These are phyloP conservation scores for Rhodosporidiobolus odoratus DNA, from an alignment of 768 basidiomycete genomes.

Conservation along the genomic window DNA sequence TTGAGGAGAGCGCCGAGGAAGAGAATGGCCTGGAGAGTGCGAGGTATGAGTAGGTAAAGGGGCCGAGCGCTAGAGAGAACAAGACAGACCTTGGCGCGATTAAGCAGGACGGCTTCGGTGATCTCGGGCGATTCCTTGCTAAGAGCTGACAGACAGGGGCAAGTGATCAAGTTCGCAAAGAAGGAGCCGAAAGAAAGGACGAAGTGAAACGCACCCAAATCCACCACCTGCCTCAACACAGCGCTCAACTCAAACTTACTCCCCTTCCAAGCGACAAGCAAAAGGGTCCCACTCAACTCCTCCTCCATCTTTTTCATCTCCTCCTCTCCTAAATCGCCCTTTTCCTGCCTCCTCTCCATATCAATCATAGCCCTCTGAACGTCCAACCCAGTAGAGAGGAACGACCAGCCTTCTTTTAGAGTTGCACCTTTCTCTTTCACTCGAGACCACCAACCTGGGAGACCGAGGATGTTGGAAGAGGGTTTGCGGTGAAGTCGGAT, in stretches of 20 bases:
- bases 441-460: constrained; percentile 81
- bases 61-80: not conserved
- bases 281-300: constrained; percentile 87
- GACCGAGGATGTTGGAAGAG: constrained; percentile 46
- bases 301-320: constrained; percentile 78
- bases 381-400: constrained; percentile 86
- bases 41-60: not conserved
- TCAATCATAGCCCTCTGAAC: constrained; percentile 80
- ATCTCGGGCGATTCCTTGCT: constrained; percentile 54
- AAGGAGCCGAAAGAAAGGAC: constrained; percentile 30
- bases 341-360: constrained; percentile 82
- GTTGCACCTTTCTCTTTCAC: constrained; percentile 79
- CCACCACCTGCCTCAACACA: constrained; percentile 65
- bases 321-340: constrained; percentile 81
- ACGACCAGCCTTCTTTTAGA: constrained; percentile 94
- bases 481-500: constrained; percentile 85
- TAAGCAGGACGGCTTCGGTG: constrained; percentile 64
- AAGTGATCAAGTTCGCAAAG: constrained; percentile 64
- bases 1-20: constrained; percentile 88
- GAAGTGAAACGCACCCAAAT: constrained; percentile 20
- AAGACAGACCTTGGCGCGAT: constrained; percentile 69
- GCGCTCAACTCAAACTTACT: constrained; percentile 90
- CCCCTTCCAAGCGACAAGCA: constrained; percentile 96
- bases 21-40: constrained; percentile 62
- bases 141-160: constrained; percentile 53